Percentiles rank a stretch among this genome's conserved stretches.
Evolutionary conservation across 306 rosid species (phyloP).

Genomic region (Vigna mungo): DNA sequence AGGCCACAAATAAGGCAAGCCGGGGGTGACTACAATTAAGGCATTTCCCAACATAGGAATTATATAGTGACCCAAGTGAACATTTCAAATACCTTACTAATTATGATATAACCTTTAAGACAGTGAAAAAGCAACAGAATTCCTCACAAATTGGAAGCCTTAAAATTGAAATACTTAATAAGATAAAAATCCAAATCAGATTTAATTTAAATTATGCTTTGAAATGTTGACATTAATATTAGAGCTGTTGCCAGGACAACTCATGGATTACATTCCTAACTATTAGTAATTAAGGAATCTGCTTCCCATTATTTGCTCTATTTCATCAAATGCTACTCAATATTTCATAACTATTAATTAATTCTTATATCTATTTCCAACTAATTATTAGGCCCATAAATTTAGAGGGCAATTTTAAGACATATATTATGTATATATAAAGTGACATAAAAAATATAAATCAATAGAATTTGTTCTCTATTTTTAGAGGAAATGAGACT

Average conservation of each 20-base stretch:
- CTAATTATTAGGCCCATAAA: background rate
- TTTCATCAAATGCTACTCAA: background rate
- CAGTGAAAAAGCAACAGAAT: slow-evolving; percentile 9
- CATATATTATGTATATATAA: background rate
- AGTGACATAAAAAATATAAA: background rate
- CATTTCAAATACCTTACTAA: slow-evolving; percentile 3
- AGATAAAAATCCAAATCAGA: background rate
- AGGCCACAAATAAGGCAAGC: background rate
- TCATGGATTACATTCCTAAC: slow-evolving; percentile 4
- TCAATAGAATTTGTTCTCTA: background rate
- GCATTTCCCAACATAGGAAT: background rate
- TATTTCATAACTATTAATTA: background rate
- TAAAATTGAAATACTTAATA: background rate
- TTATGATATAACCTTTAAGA: slow-evolving; percentile 15
- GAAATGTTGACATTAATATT: slow-evolving; percentile 8
- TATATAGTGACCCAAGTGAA: slow-evolving; percentile 19
- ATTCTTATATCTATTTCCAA: background rate
- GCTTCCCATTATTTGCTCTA: too few relatives aligned
- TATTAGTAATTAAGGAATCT: background rate
- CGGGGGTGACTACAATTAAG: background rate
- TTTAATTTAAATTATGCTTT: slow-evolving; percentile 5
- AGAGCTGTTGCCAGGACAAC: background rate
- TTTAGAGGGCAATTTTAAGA: background rate
- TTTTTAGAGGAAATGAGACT: slow-evolving; percentile 1
- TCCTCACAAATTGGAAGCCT: background rate